Evolutionary conservation across 176 grass and related monocot species (phyloP).

Genomic region (Oryza meridionalis): DNA sequence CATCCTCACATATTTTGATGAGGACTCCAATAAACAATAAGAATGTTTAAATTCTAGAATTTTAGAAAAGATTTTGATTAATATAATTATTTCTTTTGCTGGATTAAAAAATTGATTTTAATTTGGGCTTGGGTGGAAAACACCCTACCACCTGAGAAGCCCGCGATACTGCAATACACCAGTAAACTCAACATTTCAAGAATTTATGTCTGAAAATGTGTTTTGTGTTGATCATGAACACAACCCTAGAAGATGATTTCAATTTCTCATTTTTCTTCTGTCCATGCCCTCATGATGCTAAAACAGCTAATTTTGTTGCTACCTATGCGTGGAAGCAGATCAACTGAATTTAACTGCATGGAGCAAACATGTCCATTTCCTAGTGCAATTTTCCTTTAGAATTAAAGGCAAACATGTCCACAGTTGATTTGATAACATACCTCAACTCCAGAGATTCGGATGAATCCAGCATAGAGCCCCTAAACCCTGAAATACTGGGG

Average conservation of each 20-base stretch:
- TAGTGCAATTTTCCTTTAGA: too few relatives aligned
- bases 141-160: background rate
- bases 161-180: background rate
- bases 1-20: background rate
- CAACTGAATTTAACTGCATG: background rate
- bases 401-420: too few relatives aligned
- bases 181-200: background rate
- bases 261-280: background rate
- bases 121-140: background rate
- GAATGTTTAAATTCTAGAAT: background rate
- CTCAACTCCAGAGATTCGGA: constrained; percentile 16
- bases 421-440: background rate
- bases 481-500: background rate
- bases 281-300: background rate
- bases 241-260: background rate
- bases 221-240: background rate
- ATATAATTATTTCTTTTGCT: background rate
- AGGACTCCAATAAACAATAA: background rate
- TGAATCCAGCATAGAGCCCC: constrained; percentile 17
- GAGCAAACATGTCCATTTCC: too few relatives aligned
- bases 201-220: background rate
- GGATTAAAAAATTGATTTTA: background rate
- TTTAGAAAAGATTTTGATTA: background rate
- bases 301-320: background rate
- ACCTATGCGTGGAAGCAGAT: background rate